Evolutionary conservation across 306 rosid species (phyloP), one percentile per base, ranked within the genome.

Genomic region (Ziziphus jujuba): DNA sequence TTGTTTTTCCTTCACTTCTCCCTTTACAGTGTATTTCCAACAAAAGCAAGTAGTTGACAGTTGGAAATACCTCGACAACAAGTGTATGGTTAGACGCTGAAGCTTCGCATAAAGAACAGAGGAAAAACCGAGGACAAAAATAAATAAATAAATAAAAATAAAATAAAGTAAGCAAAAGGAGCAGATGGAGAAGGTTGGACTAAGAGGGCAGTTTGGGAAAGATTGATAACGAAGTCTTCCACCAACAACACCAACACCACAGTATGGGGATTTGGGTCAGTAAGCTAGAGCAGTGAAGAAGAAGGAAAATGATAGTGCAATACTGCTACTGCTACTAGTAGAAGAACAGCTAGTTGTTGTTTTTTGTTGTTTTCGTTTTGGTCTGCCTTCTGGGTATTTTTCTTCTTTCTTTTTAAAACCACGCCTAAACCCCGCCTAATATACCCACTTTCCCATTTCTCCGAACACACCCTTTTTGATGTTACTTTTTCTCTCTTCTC

Each of bases 231-330:
- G 61, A 66, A 51, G 63, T 51, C 67, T 38, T 59, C 10, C 20
- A 59, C 12, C 67, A 70, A n/a, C 67, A 22, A n/a, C 67, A 22
- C 31, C 70, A 19, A 33, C 47, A 33, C 63, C 63, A 19, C 28
- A 50, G 55, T 34, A 33, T 17, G 53, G 47, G 47, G 55, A 21
- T 65, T 52, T 28, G 35, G 9, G 34, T 50, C 24, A 35, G 56
- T 14, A 40, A 43, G 10, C 8, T 45, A 38, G 28, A 84, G 81
- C 28, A 77, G 85, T 78, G 74, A 78, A 72, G 84, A 62, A 70
- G 66, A 87, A 85, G 86, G 75, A 61, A 80, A 61, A 77, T 52
- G 66, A 66, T 65, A 52, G 70, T 73, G 77, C 10, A 31, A 10
- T 16, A 28, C 21, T 57, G 28, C 58, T 53, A 53, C 24, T n/a